Evolutionary conservation across 805 yeast genomes (phyloP), one percentile per base, ranked within the genome.

Genomic region (Diddensiella caesifluorescens): DNA sequence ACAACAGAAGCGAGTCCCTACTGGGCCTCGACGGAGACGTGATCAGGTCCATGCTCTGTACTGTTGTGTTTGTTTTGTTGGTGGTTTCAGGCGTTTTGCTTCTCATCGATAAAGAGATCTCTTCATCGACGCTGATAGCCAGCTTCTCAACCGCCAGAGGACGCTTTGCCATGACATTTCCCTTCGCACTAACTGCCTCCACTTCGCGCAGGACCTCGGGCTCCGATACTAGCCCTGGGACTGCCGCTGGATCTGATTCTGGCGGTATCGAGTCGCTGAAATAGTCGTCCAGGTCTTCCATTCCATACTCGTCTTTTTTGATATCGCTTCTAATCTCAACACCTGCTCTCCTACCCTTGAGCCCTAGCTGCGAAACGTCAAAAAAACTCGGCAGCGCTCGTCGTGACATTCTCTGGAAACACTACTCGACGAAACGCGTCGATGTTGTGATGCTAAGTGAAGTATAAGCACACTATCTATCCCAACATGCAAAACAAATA

Each of bases 271-370:
- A 25, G 25, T 42, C 46, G 29, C 22, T 33, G 33, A 51, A 52
- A 35, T 44, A 52, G 4, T 33, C 53, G 32, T 51, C 50, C n/a
- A 51, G 19, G 33, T 51, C 50, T 18, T 52, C 56, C 50, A 52
- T 40, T 16, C 56, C 56, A 40, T 47, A 34, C 35, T 47, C 52
- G 35, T 52, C 54, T 4, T 50, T 42, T 13, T 27, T 27, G 12
- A 51, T 12, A 32, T 49, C 41, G 10, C 38, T 22, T 4, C 39
- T 12, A 5, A 51, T 35, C 28, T 43, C 36, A 9, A 51, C 31
- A 4, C 55, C 55, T 4, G 55, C 48, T 2, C 52, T 49, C 25
- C 54, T 42, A 23, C 46, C 46, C 9, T 18, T 21, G n/a, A 25
- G 20, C 4, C 46, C 46, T 2, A 42, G 39, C 30, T 32, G 28